Evolutionary conservation across 306 rosid genomes (phyloP).

Genomic region (Echinosophora koreensis): DNA sequence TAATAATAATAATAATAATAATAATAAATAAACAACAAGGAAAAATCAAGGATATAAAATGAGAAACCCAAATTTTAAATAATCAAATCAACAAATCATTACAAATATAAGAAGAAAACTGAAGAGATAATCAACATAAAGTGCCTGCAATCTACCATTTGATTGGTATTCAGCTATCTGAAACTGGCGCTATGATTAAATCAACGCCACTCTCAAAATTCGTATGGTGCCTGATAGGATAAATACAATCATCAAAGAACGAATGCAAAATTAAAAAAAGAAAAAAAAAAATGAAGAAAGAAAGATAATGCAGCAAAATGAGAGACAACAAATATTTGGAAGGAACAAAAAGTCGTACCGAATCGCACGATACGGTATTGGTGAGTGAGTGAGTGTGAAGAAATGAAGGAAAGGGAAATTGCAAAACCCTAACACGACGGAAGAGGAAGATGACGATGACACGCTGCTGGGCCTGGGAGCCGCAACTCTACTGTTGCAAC

Average conservation of each 20-base stretch:
- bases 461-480: background rate
- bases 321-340: background rate
- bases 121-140: slow-evolving; percentile 5
- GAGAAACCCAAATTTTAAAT: slow-evolving; percentile 9
- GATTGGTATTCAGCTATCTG: slow-evolving; percentile 27
- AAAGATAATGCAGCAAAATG: no score
- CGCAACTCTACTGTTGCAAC: background rate
- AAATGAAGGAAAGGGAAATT: background rate
- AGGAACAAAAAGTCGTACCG: background rate
- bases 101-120: background rate
- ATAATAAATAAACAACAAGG: background rate
- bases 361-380: background rate
- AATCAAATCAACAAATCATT: slow-evolving; percentile 17
- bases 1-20: background rate
- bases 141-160: slow-evolving; percentile 32
- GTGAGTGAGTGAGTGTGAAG: background rate
- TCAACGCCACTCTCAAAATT: background rate
- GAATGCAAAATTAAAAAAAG: background rate
- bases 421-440: background rate
- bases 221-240: background rate
- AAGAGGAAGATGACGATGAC: background rate
- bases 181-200: slow-evolving; percentile 20
- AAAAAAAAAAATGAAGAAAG: no score
- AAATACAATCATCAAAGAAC: background rate
- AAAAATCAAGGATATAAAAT: background rate